These are phyloP conservation scores for Aureobasidium sp. DNA, from an alignment of 2,329 filamentous ascomycete genomes.

Conservation along the genomic window DNA sequence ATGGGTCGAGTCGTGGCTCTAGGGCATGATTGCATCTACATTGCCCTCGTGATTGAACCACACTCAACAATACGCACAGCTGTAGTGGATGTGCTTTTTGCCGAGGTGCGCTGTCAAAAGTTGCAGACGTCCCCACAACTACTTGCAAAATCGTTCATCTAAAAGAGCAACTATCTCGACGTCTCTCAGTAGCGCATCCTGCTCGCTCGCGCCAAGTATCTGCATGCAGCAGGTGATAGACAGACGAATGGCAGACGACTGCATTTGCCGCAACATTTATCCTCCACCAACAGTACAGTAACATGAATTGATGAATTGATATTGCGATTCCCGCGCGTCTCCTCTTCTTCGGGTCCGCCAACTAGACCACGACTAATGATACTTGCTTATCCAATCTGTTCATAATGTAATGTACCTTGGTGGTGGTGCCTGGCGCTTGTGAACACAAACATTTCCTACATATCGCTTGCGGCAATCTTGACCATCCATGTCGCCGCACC, in stretches of 20 bases:
- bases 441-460: background rate
- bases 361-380: background rate
- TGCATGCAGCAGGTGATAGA: background rate
- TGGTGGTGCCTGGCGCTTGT: constrained; percentile 1
- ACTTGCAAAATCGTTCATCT: background rate
- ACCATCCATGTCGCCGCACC: background rate
- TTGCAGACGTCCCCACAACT: background rate
- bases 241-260: background rate
- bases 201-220: constrained; percentile 2
- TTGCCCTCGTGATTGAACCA: background rate
- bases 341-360: background rate
- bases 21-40: background rate
- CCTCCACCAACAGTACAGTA: background rate
- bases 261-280: background rate
- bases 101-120: background rate
- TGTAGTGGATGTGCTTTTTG: background rate
- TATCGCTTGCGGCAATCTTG: constrained; percentile 8
- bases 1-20: background rate
- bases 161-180: background rate
- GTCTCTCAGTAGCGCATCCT: constrained; percentile 5
- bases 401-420: background rate
- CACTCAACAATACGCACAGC: background rate
- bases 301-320: background rate
- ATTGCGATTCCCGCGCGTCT: constrained; percentile 5
- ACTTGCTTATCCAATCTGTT: background rate